phyloP scores from a whole-genome alignment of 2,329 filamentous ascomycete species.

The Ophiostoma quercus region DNA sequence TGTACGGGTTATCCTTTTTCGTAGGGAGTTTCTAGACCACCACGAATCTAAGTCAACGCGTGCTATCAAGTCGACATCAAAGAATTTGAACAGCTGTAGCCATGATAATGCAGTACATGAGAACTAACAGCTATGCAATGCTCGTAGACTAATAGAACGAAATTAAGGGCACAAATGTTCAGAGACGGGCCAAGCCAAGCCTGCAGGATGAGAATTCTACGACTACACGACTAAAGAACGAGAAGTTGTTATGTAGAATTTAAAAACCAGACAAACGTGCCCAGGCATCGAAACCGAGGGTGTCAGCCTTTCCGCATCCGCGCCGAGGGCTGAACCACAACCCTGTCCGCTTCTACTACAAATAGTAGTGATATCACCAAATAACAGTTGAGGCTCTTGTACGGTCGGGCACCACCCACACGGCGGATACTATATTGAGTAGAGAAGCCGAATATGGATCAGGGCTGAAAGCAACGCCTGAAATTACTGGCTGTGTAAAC shows the following conservation, averaged over 20 bases:
- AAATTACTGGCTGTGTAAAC: not conserved
- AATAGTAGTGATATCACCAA: not conserved
- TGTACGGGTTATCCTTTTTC: not conserved
- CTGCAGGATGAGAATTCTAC: too few relatives aligned
- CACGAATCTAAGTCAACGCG: not conserved
- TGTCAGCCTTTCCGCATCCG: not conserved
- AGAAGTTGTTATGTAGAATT: not conserved
- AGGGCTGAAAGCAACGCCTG: not conserved
- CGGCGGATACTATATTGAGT: too few relatives aligned
- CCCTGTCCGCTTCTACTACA: not conserved
- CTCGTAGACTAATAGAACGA: too few relatives aligned
- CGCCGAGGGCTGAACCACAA: not conserved
- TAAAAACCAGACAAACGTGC: not conserved
- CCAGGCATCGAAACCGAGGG: not conserved
- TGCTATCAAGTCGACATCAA: not conserved
- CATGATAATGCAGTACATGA: not conserved
- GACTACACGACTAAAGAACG: not conserved
- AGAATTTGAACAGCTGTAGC: not conserved
- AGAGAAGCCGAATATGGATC: not conserved
- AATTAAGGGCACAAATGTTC: too few relatives aligned
- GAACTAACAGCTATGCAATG: not conserved
- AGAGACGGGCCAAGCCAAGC: not conserved
- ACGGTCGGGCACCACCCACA: not conserved
- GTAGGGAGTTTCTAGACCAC: not conserved
- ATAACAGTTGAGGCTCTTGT: not conserved